Evolutionary conservation across 1,284 basidiomycete genomes (phyloP), one percentile per base, ranked within the genome.

Genomic region (Cerrena zonata): DNA sequence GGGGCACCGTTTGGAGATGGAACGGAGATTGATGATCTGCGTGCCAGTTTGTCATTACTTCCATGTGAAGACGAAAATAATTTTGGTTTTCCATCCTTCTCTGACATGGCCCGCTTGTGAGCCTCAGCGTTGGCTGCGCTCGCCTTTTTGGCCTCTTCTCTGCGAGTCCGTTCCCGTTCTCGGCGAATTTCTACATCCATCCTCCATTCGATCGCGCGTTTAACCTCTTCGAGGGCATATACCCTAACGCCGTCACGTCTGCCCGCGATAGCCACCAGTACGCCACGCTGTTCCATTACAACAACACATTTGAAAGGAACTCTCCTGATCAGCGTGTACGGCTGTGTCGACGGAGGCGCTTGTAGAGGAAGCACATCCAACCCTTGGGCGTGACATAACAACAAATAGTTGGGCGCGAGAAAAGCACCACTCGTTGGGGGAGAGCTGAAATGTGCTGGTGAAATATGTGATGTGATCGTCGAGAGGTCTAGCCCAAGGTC

Each of bases 281-380:
- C 88, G 7, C 87, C 88, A 27, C 89, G 81, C 59, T 91, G 86
- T 59, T 91, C 89, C 88, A 91, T 91, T 15, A 91, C 82, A 1
- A 91, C 85, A n/a, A 91, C 82, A 52, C 78, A 82, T 63, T 89
- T 90, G 68, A 91, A 91, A 39, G 77, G 75, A 40, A 89, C 86
- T 48, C 88, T 76, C 24, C 88, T 79, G 19, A 91, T 82, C 38
- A 91, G 74, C 5, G 89, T 82, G 65, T 88, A 90, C 10, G 89
- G 86, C 59, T 86, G 84, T 5, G 76, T 75, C 13, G 80, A 73
- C 3, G 87, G 88, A 0, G 88, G 87, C 1, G 82, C 81, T 15
- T 77, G 65, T 23, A 91, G 71, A 2, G 88, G 86, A 22, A 91
- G 69, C 2, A 91, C 86, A 65, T 91, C 88, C 43, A 91, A 69